A percentile compares a stretch with the other conserved stretches of the same genome.
These are phyloP conservation scores for Populus tremula DNA, from an alignment of 345 rosid species.

Conservation along the genomic window DNA sequence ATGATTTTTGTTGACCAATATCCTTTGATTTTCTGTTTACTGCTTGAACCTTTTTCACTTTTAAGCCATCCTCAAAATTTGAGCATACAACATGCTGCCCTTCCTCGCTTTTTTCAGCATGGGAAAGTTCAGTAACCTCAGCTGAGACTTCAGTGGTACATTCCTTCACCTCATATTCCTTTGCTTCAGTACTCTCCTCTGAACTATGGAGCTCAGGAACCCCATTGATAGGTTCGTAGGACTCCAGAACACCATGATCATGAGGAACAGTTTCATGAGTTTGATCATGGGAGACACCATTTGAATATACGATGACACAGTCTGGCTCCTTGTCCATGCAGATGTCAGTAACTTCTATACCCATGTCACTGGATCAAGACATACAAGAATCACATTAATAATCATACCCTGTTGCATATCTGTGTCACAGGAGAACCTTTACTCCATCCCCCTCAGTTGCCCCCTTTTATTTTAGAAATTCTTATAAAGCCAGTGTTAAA, in stretches of 20 bases:
- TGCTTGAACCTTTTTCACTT: constrained; percentile 27
- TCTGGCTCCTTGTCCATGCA: constrained; percentile 85
- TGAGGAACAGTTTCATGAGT: constrained; percentile 40
- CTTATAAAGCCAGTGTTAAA: not conserved
- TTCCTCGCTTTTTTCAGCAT: constrained; percentile 27
- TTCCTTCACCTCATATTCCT: constrained; percentile 79
- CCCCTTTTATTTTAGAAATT: not conserved
- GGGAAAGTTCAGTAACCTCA: constrained; percentile 34
- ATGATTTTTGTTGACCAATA: constrained; percentile 29
- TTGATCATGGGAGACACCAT: constrained; percentile 44
- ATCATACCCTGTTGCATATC: not conserved
- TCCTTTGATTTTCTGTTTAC: constrained; percentile 27
- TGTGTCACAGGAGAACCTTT: not conserved
- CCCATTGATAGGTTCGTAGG: constrained; percentile 44
- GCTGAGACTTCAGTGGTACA: constrained; percentile 57
- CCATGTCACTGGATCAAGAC: constrained; percentile 45
- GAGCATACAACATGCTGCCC: constrained; percentile 27
- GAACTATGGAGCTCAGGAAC: constrained; percentile 40
- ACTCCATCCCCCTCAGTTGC: not conserved
- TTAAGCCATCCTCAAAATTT: constrained; percentile 25
- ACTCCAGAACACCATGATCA: constrained; percentile 36
- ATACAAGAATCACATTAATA: constrained; percentile 10
- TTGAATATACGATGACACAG: constrained; percentile 47
- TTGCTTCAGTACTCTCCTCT: constrained; percentile 59
- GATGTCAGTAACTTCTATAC: constrained; percentile 52